Evolutionary conservation across 2,329 filamentous ascomycete genomes (phyloP), one percentile per base, ranked within the genome.

Genomic region (Monilinia laxa): DNA sequence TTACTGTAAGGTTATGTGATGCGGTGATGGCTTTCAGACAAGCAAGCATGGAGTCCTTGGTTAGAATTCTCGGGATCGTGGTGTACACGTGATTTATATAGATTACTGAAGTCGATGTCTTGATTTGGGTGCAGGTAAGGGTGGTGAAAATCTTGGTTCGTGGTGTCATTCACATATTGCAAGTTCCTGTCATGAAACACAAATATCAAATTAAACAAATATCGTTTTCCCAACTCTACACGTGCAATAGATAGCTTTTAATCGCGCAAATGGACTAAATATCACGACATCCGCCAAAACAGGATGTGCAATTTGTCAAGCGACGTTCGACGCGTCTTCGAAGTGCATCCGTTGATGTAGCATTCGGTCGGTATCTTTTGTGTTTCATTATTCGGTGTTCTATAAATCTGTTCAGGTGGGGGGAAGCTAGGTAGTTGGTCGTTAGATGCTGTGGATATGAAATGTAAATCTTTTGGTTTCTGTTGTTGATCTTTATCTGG

Each of bases 251-350:
- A 35, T 23, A 11, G n/a, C 40, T 31, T 16, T 31, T 10, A 25
- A 65, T 65, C 42, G 64, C 64, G 64, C 54, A 65, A 60, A 28
- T 12, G 4, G 23, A 14, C 35, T 60, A 60, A 60, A 31, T 65
- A 72, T 68, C 69, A 72, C 71, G 70, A 69, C 69, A 72, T 72
- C 65, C 54, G 65, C 67, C 20, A 66, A 69, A 65, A 31, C 35
- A 42, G 70, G 51, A 68, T 70, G 62, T 65, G 65, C 66, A 63
- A 54, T 68, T 64, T 70, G 65, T 58, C 55, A 40, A 42, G 14
- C 31, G n/a, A n/a, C 25, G 25, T 31, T 47, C 40, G 16, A 51
- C 16, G 42, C 40, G 23, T 47, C 40, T 51, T 49, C 11, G 9
- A n/a, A 23, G 11, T 47, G 42, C 28, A 42, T 51, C 18, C 12